Base-by-base conservation (phyloP, 805 yeast species). In the Zygosaccharomyces gambellarensis region DNA sequence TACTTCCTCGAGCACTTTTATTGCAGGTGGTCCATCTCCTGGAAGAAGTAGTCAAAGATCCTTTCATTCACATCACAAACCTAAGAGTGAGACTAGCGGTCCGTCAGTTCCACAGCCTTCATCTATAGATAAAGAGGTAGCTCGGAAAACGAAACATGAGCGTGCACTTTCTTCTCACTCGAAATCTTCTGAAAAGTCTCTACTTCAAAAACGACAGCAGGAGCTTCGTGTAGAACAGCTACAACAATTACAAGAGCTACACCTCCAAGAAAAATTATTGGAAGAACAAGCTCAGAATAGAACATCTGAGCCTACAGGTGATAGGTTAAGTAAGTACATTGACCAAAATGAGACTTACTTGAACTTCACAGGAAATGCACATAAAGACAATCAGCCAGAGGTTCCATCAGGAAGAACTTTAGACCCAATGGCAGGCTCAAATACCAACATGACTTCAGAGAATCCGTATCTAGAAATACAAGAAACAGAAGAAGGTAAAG, bases 351-450 rank as follows among this genome's bases (percentile, higher is more conserved):
- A 61, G 19, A 53, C 55, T 3, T 66, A 66, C 49, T 46, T 58
- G 29, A 60, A 57, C 30, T 66, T 65, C 44, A 61, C 70, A 3
- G 56, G 53, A 31, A 51, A 50, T 29, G 68, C 64, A 3, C 54
- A 51, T 19, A 48, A 51, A 29, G 30, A 11, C 8, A 38, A 29
- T 21, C 40, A 34, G 10, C 36, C 28, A 10, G 12, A 7, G 8
- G 21, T 30, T 30, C 32, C 27, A 28, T 14, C 36, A 17, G 48
- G 47, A 14, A 50, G 47, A 39, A 48, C 50, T 8, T 34, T 50
- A 11, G 52, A 52, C 22, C 50, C 52, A 8, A 34, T 39, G 9
- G 48, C 39, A 22, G 14, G 12, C 5, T 7, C 23, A 8, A 11
- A 10, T 30, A 11, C 14, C 5, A 3, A 30, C 19, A 12, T 34